Evolutionary conservation across 495 filamentous ascomycete genomes (phyloP), one percentile per base, ranked within the genome.

Genomic region (Cercophora sp.): DNA sequence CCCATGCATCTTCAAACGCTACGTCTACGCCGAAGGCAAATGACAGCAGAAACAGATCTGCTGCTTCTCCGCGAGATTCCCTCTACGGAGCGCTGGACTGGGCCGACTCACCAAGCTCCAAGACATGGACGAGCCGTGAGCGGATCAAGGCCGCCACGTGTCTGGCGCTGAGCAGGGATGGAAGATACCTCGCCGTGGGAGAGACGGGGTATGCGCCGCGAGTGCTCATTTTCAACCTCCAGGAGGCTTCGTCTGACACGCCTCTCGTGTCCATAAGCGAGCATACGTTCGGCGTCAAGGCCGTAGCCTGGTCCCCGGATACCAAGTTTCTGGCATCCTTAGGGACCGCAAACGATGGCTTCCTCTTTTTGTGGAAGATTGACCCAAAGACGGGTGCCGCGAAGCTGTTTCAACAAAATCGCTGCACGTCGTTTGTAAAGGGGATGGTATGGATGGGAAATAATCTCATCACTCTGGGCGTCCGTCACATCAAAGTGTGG

Each of bases 101-200:
- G 70, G 63, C 77, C 8, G 89, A 94, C 37, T 80, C 77, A 25
- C 76, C 82, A 16, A 76, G 73, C 52, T 78, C 77, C 36, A 89
- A 61, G 53, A 85, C 81, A 26, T 89, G 87, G 87, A 89, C 87
- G 5, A 90, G 88, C 24, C 80, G 88, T 57, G 91, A 96, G 66
- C 78, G 91, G 54, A 86, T 96, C 62, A 96, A 96, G 68, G 89
- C 92, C n/a, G 88, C 91, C 1, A 96, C 91, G n/a, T 94, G 89
- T 70, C 79, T 97, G 22, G 87, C 87, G 16, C 83, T 98, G 49
- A 96, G 91, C 67, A 86, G 83, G 4, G 89, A 96, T 78, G 93
- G 89, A 37, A 85, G 81, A 53, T 89, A 88, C 63, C 78, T 98
- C 34, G 93, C 94, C 22, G 85, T 96, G 25, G 93, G 93, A 64